Conservation (phyloP, 192 early-diverging fungal genomes). For the Allomyces javanicus region DNA sequence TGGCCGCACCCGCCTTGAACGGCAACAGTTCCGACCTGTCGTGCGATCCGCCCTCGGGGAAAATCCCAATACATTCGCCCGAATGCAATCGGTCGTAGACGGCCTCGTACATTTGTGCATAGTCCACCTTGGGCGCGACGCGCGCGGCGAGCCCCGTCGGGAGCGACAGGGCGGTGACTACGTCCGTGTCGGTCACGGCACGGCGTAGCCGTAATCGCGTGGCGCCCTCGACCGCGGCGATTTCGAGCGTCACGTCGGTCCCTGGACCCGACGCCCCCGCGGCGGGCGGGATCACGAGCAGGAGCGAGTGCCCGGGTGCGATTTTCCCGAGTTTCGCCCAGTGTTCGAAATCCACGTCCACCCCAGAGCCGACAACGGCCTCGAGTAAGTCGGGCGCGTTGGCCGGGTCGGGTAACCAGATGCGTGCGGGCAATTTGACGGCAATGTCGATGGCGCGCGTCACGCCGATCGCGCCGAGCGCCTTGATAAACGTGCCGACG, state of each 20-base stretch:
- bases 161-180: conserved; percentile 11
- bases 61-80: conserved; percentile 76
- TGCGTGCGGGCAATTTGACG: neutral
- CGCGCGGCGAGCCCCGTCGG: conserved; percentile 12
- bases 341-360: neutral
- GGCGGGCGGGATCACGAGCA: neutral
- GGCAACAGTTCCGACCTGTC: conserved; percentile 92
- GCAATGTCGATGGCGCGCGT: neutral
- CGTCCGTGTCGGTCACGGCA: conserved; percentile 51
- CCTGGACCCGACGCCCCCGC: neutral
- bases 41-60: conserved; percentile 96
- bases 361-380: neutral
- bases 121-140: conserved; percentile 62
- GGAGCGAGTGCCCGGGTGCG: neutral
- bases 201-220: conserved; percentile 54
- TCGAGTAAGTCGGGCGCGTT: neutral
- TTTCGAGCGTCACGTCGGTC: conserved; percentile 18
- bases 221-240: conserved; percentile 62
- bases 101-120: conserved; percentile 60
- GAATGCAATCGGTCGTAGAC: conserved; percentile 59
- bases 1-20: conserved; percentile 69
- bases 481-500: conserved; percentile 62
- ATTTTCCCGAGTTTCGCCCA: neutral
- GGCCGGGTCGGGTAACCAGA: neutral
- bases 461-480: conserved; percentile 36